Percentiles rank a stretch among this genome's conserved stretches.
Evolutionary conservation across 176 grass and related monocot genomes (phyloP).

Genomic region (Ananas comosus): DNA sequence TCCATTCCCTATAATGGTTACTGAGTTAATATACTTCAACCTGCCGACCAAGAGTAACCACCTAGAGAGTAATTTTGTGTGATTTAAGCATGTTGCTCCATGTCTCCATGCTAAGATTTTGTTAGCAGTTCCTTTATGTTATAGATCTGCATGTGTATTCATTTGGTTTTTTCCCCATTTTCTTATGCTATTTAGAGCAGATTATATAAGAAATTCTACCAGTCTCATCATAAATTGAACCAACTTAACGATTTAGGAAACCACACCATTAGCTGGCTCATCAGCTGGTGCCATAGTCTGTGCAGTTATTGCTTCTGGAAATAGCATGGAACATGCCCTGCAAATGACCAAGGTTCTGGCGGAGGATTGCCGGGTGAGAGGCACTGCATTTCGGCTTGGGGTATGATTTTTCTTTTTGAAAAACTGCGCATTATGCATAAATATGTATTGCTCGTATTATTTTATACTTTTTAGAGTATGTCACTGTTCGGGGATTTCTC

Average conservation of each 20-base stretch:
- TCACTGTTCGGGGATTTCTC: too few species aligned
- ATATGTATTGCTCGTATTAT: too few species aligned
- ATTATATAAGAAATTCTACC: background rate
- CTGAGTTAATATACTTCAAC: too few species aligned
- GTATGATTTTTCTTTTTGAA: constrained; percentile 24
- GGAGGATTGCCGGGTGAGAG: constrained; percentile 73
- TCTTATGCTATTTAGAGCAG: background rate
- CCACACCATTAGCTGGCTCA: constrained; percentile 82
- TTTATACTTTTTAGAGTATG: too few species aligned
- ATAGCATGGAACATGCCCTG: constrained; percentile 80
- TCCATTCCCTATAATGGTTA: too few species aligned
- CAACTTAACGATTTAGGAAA: constrained; percentile 41
- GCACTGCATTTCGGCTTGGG: constrained; percentile 86
- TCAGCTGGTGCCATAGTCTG: constrained; percentile 97
- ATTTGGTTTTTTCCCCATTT: background rate
- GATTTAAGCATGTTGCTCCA: too few species aligned
- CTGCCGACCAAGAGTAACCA: too few species aligned
- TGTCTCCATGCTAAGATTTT: too few species aligned
- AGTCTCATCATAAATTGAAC: background rate
- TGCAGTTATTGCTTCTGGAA: constrained; percentile 87
- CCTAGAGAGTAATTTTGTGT: too few species aligned
- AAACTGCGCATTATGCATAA: too few species aligned
- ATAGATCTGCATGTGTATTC: too few species aligned
- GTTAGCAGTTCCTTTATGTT: too few species aligned
- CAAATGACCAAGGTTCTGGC: constrained; percentile 69